Base-by-base conservation (phyloP, 164 flowering plant genomes). In the Nymphaea thermarum region DNA sequence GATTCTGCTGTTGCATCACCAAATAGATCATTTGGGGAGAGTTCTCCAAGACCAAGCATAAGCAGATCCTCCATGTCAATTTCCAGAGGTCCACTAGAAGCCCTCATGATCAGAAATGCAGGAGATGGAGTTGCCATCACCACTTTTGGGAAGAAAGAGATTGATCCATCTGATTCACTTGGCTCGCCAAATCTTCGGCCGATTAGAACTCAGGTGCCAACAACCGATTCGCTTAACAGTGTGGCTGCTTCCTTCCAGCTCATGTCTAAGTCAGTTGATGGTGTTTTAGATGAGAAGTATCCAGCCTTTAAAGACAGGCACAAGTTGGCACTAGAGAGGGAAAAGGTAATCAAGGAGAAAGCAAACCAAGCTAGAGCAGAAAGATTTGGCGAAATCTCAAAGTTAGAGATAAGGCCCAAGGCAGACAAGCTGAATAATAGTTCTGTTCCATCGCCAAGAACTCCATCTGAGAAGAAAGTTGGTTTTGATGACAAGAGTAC, bases 291-390 rank as follows among this genome's bases (percentile, higher is more conserved):
- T 72, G 96, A 90, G 43, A 94, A 87, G 79, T 90, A 94, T 76
- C 99, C 99, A 62, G 96, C 89, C 14, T 94, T 84, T 66, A 94
- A 85, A 77, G 96, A 91, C 66, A 73, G 96, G 16, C 98, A 94
- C 77, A 94, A 90, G 73, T 77, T 94, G 79, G 95, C 97, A 3
- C 70, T 91, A 42, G 98, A 90, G 68, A 80, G 96, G 75, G 98
- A 91, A 83, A 88, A 94, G 73, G 79, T 89, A 8, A 77, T 91
- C 69, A 94, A 91, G 81, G 86, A 84, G 70, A 91, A 77, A 73
- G 96, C 97, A 43, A 90, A 87, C 53, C 79, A 80, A 79, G 98
- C 97, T 68, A 86, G 98, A 82, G 86, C 86, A 61, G 85, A 78
- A 62, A 85, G 80, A 72, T 94, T 89, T 68, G 81, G 90, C 44